Conservation (phyloP, 1,139 yeast genomes). For the Petasospora fabianii region DNA sequence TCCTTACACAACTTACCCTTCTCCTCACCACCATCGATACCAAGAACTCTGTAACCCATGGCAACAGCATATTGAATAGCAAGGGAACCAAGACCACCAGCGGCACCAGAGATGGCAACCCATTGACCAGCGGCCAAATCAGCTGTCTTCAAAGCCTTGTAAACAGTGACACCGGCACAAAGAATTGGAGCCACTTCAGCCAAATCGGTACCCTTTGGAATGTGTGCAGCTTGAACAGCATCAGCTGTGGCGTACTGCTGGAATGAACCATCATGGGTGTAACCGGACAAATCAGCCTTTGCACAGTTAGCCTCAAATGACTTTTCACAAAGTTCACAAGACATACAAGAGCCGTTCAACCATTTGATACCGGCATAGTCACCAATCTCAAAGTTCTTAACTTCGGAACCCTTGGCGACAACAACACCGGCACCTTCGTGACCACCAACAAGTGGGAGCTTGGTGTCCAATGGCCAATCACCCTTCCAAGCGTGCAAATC, state of each 20-base stretch:
- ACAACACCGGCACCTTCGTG: constrained; percentile 69
- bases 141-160: constrained; percentile 63
- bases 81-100: constrained; percentile 62
- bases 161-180: constrained; percentile 66
- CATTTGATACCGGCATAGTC: constrained; percentile 62
- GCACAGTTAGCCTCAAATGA: constrained; percentile 56
- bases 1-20: constrained; percentile 46
- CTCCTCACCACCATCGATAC: constrained; percentile 59
- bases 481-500: constrained; percentile 81
- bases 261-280: constrained; percentile 66
- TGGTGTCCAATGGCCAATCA: constrained; percentile 68
- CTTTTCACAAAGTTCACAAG: constrained; percentile 55
- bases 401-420: constrained; percentile 55
- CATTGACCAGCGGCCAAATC: constrained; percentile 51
- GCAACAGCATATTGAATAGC: constrained; percentile 62
- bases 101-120: constrained; percentile 64
- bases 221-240: constrained; percentile 59
- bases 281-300: constrained; percentile 57
- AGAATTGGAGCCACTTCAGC: constrained; percentile 57
- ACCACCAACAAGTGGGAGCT: constrained; percentile 70
- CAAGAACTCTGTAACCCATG: constrained; percentile 58
- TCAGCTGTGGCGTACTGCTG: constrained; percentile 65
- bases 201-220: constrained; percentile 53
- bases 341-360: constrained; percentile 59
- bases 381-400: constrained; percentile 55